Base-by-base conservation (phyloP, 768 basidiomycete species). In the Boletellus sp. region DNA sequence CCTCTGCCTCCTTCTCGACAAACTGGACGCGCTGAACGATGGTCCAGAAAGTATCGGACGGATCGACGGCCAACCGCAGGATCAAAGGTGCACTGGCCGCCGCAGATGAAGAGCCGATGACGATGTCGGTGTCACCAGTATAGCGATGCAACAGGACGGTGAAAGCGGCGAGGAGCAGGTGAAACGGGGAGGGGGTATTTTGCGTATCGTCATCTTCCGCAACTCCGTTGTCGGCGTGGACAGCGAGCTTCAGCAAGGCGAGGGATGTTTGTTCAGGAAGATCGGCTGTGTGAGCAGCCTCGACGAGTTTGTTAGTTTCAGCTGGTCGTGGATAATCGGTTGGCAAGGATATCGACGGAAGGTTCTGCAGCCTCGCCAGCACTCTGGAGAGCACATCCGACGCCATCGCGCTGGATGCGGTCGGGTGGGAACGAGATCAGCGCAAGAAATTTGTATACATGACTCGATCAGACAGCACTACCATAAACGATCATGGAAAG, bases 301-400 rank as follows among this genome's bases (percentile, higher is more conserved):
- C 95, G 63, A 99, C 85, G 17, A 93, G 74, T 59, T 82, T 87
- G 68, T 83, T 79, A 16, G 80, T 71, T 16, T 79, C 83, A 6
- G 84, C 74, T 24, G 90, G 85, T 48, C 94, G 76, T 3, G 95
- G 94, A 66, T 96, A 99, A 69, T 98, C 96, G 0, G 95, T 95
- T 0, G 96, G 95, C 28, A 99, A 74, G 7, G 91, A 90, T 56
- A 98, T 85, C 4, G 88, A 85, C 2, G 96, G 94, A 2, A 94
- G 70, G 62, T 85, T 86, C 65, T 86, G 84, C 19, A 98, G 74
- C 56, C 87, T 75, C 20, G 75, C 68, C 15, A 85, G 58, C 20
- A 86, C 83, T 57, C 85, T 75, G 20, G 71, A 67, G 13, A 88
- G 74, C 4, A 53, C 47, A 50, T 63, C 51, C 17, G 41, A 45